Conservation (phyloP, 78 protist species). For the Dictyostelium capitatum region DNA sequence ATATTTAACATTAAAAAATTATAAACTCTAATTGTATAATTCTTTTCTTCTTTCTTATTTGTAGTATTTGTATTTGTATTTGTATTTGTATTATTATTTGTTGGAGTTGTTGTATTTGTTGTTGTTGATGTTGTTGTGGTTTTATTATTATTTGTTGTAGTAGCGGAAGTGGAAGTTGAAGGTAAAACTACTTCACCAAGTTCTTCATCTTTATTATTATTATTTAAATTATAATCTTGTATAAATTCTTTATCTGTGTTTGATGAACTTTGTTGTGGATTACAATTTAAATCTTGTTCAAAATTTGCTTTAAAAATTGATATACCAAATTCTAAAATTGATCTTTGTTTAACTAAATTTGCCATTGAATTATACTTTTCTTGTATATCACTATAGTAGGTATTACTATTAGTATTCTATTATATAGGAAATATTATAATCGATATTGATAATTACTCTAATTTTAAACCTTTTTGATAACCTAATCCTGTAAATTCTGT, state of each 20-base stretch:
- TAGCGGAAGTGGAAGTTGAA: not conserved
- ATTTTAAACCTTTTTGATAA: constrained; percentile 17
- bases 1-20: constrained; percentile 26
- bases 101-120: not conserved
- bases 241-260: not conserved
- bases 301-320: constrained; percentile 19
- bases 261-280: not conserved
- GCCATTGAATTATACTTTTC: constrained; percentile 40
- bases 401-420: too few species aligned
- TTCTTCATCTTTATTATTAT: not conserved
- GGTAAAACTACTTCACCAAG: not conserved
- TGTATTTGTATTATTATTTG: not conserved
- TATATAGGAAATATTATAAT: too few species aligned
- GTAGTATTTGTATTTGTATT: not conserved
- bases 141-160: not conserved
- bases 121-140: not conserved
- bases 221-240: not conserved
- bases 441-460: not conserved
- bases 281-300: not conserved
- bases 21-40: constrained; percentile 35
- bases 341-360: constrained; percentile 22
- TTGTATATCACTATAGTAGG: constrained; percentile 21
- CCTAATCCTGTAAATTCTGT: constrained; percentile 71
- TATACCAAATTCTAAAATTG: constrained; percentile 56
- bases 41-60: not conserved